Conservation (phyloP, 768 basidiomycete genomes). For the Xanthoconium purpureum region DNA sequence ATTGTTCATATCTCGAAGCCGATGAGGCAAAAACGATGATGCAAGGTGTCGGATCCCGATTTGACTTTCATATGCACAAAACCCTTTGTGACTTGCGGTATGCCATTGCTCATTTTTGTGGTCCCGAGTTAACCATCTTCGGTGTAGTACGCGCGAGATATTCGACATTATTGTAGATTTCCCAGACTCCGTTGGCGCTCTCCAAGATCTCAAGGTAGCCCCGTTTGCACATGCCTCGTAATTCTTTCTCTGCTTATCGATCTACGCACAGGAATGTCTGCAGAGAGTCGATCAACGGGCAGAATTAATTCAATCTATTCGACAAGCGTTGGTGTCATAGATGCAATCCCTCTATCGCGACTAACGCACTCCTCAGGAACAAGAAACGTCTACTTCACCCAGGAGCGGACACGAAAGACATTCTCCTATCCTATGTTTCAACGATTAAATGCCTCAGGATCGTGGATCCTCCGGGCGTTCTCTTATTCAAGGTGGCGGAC, state of each 20-base stretch:
- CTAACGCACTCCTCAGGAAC: conserved; percentile 49
- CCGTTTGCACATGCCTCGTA: not conserved
- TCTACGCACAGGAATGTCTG: conserved; percentile 59
- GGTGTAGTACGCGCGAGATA: conserved; percentile 69
- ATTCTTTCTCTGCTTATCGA: not conserved
- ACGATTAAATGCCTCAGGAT: conserved; percentile 89
- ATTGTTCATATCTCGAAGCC: conserved; percentile 36
- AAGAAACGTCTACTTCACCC: conserved; percentile 89
- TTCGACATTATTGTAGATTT: conserved; percentile 97
- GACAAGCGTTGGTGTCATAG: conserved; percentile 59
- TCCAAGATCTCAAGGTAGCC: conserved; percentile 78
- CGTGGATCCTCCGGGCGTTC: conserved; percentile 88
- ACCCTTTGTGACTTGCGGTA: conserved; percentile 84
- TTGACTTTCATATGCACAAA: conserved; percentile 93
- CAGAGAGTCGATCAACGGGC: conserved; percentile 78
- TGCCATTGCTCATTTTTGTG: conserved; percentile 20
- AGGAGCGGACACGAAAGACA: conserved; percentile 90
- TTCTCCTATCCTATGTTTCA: conserved; percentile 85
- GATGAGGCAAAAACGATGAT: conserved; percentile 72
- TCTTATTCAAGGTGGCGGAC: conserved; percentile 91
- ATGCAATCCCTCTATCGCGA: not conserved
- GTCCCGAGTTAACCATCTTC: not conserved
- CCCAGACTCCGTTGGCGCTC: conserved; percentile 80
- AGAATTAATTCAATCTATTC: conserved; percentile 70
- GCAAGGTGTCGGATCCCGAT: conserved; percentile 72